A percentile compares a stretch with the other conserved stretches of the same genome.
These are phyloP conservation scores for Ophioceras dolichostomum DNA, from an alignment of 2,329 filamentous ascomycete genomes.

Conservation along the genomic window DNA sequence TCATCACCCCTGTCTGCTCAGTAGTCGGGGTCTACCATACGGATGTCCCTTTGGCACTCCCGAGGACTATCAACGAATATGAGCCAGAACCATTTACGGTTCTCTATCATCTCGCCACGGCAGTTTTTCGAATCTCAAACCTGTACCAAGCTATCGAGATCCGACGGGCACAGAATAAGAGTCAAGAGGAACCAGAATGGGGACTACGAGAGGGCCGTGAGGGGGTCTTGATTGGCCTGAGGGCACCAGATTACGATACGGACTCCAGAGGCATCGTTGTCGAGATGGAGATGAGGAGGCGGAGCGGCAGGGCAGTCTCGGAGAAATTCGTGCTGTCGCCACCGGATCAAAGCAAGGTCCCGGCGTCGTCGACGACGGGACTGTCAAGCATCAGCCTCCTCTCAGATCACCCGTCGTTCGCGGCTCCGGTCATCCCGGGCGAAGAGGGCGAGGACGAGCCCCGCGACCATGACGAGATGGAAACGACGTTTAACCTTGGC, in stretches of 20 bases:
- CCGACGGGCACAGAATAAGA: slow-evolving; percentile 65
- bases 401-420: slow-evolving; percentile 65
- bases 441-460: slow-evolving; percentile 17
- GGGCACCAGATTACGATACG: slow-evolving; percentile 14
- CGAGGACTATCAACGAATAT: slow-evolving; percentile 35
- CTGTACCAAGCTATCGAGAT: slow-evolving; percentile 62
- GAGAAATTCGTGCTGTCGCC: slow-evolving; percentile 49
- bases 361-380: not conserved
- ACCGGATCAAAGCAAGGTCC: slow-evolving; percentile 1
- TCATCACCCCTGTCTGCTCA: slow-evolving; percentile 54
- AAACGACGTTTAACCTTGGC: slow-evolving; percentile 74
- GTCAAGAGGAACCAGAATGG: slow-evolving; percentile 62
- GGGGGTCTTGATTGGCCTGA: slow-evolving; percentile 62
- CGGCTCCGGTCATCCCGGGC: slow-evolving; percentile 26
- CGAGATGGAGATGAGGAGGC: slow-evolving; percentile 75
- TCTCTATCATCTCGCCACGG: slow-evolving; percentile 77
- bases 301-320: slow-evolving; percentile 64
- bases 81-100: slow-evolving; percentile 58
- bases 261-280: slow-evolving; percentile 50
- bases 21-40: slow-evolving; percentile 72
- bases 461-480: slow-evolving; percentile 39
- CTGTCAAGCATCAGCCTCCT: slow-evolving; percentile 43
- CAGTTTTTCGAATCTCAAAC: slow-evolving; percentile 62
- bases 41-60: slow-evolving; percentile 54
- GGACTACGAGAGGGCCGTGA: slow-evolving; percentile 68